Conservation (phyloP, 768 basidiomycete species). For the Tulasnella sp. region DNA sequence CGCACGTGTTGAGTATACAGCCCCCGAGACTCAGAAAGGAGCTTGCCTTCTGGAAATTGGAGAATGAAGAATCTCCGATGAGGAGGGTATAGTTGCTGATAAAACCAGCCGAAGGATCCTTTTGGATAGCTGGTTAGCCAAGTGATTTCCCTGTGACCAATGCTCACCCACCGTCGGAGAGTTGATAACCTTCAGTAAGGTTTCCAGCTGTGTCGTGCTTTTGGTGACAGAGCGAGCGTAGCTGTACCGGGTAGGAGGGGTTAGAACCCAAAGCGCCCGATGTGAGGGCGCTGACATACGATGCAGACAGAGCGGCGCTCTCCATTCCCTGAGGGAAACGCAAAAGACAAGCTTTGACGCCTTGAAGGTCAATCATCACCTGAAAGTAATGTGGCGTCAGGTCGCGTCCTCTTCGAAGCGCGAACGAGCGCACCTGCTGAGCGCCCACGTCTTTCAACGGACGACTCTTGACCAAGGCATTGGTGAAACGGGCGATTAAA, state of each 20-base stretch:
- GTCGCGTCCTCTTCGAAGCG: conserved; percentile 18
- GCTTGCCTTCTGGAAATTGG: conserved; percentile 93
- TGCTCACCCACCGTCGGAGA: conserved; percentile 67
- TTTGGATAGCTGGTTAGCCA: background rate
- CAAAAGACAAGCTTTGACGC: conserved; percentile 70
- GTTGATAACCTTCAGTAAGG: conserved; percentile 89
- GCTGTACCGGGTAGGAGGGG: conserved; percentile 35
- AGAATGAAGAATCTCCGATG: conserved; percentile 89
- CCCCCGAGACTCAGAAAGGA: background rate
- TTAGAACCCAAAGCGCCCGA: conserved; percentile 14
- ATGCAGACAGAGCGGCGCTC: conserved; percentile 14
- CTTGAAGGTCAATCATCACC: conserved; percentile 87
- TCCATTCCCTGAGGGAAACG: conserved; percentile 51
- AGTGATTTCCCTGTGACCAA: background rate
- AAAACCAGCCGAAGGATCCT: conserved; percentile 92
- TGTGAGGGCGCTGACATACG: conserved; percentile 20
- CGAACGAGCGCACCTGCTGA: conserved; percentile 61
- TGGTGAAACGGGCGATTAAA: conserved; percentile 79
- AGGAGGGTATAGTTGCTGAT: conserved; percentile 92
- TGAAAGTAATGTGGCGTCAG: conserved; percentile 26
- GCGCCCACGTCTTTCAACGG: conserved; percentile 90
- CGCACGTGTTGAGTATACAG: background rate
- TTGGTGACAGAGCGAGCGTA: conserved; percentile 79
- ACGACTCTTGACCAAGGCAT: conserved; percentile 78
- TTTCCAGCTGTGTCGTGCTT: conserved; percentile 74